A percentile compares a stretch with the other conserved stretches of the same genome.
Evolutionary conservation across 352 stramenopile genomes (phyloP).

Genomic region (Globisporangium paddicum): DNA sequence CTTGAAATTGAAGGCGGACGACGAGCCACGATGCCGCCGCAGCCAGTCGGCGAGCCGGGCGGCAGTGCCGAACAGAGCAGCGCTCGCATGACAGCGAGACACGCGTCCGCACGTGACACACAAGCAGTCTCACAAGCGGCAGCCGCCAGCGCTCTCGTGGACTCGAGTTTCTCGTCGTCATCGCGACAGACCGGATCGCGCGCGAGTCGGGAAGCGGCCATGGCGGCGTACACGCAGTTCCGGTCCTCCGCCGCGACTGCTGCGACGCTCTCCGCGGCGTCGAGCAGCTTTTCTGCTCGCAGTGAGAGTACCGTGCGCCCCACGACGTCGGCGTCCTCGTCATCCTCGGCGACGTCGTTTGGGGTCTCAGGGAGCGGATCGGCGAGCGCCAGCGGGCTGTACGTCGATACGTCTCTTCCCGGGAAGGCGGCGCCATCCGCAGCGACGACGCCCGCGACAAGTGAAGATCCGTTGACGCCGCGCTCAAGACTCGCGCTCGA

Average conservation of each 20-base stretch:
- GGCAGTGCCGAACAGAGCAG: background rate
- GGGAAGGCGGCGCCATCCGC: constrained; percentile 3
- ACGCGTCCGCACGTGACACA: background rate
- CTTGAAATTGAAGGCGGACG: background rate
- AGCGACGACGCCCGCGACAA: constrained; percentile 17
- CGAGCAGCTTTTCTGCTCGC: background rate
- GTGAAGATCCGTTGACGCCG: constrained; percentile 45
- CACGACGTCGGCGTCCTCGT: background rate
- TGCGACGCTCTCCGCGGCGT: constrained; percentile 5
- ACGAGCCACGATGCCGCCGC: background rate
- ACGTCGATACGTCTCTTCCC: constrained; percentile 8
- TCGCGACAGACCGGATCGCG: constrained; percentile 4
- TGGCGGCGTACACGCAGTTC: constrained; percentile 11
- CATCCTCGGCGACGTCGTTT: constrained; percentile 3
- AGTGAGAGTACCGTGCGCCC: background rate
- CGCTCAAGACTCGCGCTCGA: constrained; percentile 42
- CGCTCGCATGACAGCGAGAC: background rate
- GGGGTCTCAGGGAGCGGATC: background rate
- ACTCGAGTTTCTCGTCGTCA: background rate
- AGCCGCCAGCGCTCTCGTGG: background rate
- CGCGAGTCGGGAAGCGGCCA: constrained; percentile 7
- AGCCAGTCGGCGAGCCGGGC: constrained; percentile 3
- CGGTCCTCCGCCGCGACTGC: constrained; percentile 8
- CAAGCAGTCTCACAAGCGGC: background rate
- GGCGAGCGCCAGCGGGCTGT: constrained; percentile 4